Evolutionary conservation across 2,329 filamentous ascomycete species (phyloP).

Genomic region (Aspergillus neotritici): DNA sequence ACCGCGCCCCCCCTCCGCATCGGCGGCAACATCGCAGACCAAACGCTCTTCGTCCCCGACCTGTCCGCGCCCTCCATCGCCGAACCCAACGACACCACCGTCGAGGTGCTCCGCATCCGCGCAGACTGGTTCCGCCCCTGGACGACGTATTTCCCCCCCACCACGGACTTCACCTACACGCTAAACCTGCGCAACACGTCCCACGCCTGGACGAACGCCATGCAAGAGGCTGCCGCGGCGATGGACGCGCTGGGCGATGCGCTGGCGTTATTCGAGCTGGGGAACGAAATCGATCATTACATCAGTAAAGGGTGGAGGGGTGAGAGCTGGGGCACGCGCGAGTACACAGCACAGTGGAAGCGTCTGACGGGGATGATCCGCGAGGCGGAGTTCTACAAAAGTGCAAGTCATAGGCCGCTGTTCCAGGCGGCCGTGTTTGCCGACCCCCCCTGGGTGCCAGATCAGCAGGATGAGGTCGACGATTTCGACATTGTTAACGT

Average conservation of each 20-base stretch:
- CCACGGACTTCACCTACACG: conserved; percentile 3
- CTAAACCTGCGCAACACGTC: conserved; percentile 6
- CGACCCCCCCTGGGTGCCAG: conserved; percentile 4
- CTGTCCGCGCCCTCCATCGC: background rate
- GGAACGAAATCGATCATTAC: conserved; percentile 9
- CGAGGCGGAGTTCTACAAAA: conserved; percentile 1
- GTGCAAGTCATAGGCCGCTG: conserved; percentile 1
- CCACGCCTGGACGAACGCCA: conserved; percentile 1
- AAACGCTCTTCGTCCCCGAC: conserved; percentile 1
- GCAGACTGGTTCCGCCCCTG: conserved; percentile 3
- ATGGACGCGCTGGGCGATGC: conserved; percentile 2
- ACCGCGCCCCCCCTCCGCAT: conserved; percentile 1
- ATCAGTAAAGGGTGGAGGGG: conserved; percentile 7
- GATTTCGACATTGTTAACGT: conserved; percentile 9
- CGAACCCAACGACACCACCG: conserved; percentile 4
- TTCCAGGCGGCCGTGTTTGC: conserved; percentile 8
- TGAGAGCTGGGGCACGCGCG: background rate
- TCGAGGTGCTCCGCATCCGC: conserved; percentile 1
- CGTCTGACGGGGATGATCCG: conserved; percentile 3
- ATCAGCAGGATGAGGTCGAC: conserved; percentile 7
- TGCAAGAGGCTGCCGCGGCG: conserved; percentile 3
- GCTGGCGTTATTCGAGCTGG: conserved; percentile 3
- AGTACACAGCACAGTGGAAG: conserved; percentile 6
- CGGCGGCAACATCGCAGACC: conserved; percentile 7
- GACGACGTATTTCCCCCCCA: conserved; percentile 4